Conservation (phyloP, 306 rosid species). For the Hylodesmum podocarpum region DNA sequence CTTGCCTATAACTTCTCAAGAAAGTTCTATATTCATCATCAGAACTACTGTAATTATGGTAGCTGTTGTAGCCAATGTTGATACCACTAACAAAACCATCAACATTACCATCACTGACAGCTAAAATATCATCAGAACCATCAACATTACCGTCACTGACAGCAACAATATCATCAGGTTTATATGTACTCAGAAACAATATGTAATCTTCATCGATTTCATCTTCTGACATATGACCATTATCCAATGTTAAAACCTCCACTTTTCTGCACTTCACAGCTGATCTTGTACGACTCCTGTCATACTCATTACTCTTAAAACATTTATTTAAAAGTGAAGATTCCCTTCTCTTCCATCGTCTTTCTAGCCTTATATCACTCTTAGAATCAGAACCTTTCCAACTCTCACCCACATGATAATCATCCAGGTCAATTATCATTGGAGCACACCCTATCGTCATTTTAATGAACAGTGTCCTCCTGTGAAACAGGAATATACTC, state of each 20-base stretch:
- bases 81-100: neutral
- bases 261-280: neutral
- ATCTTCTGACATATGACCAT: neutral
- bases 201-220: conserved; percentile 21
- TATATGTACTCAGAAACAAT: neutral
- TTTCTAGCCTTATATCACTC: conserved; percentile 31
- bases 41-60: conserved; percentile 31
- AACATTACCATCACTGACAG: neutral
- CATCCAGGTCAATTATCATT: neutral
- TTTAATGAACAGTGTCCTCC: neutral
- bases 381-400: neutral
- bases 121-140: conserved; percentile 2
- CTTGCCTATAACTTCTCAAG: conserved; percentile 35
- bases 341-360: conserved; percentile 51
- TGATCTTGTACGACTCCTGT: conserved; percentile 8
- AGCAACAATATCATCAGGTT: conserved; percentile 6
- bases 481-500: neutral
- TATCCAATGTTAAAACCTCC: neutral
- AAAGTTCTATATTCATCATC: conserved; percentile 44
- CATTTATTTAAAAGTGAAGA: neutral
- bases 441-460: conserved; percentile 19
- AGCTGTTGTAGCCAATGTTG: neutral
- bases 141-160: neutral
- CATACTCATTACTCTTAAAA: neutral
- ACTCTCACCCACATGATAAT: neutral